Percentiles rank a stretch among this genome's conserved stretches.
phyloP scores from a whole-genome alignment of 352 stramenopile genomes.

The Globisporangium sylvaticum region DNA sequence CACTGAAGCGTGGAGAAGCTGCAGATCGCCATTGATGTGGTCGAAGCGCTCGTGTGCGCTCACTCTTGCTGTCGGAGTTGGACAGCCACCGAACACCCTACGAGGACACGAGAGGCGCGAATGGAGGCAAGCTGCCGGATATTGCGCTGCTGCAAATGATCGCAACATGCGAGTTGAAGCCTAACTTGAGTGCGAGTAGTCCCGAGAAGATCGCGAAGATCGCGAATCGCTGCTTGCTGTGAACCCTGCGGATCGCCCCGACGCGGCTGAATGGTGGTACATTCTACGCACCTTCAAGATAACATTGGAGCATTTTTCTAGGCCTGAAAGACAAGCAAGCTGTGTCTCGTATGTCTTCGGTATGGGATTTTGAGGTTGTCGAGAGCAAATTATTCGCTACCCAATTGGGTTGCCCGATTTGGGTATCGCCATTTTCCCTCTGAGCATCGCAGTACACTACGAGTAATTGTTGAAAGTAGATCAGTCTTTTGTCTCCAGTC shows the following conservation, averaged over 20 bases:
- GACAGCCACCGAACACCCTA: constrained; percentile 49
- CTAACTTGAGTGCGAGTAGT: constrained; percentile 20
- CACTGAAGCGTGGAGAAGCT: constrained; percentile 5
- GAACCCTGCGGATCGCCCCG: constrained; percentile 20
- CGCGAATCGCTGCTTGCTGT: constrained; percentile 22
- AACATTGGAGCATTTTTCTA: background rate
- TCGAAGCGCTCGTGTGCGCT: constrained; percentile 13
- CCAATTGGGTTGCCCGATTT: too few species aligned
- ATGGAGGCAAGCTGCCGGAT: constrained; percentile 23
- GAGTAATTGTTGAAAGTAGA: too few species aligned
- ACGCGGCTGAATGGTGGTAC: constrained; percentile 19
- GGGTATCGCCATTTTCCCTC: too few species aligned
- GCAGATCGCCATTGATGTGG: constrained; percentile 21
- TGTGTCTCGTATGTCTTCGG: too few species aligned
- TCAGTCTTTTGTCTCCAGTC: too few species aligned
- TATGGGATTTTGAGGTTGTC: too few species aligned
- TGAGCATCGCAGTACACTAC: too few species aligned
- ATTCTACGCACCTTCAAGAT: background rate
- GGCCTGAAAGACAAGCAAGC: too few species aligned
- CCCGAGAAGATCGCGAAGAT: constrained; percentile 22
- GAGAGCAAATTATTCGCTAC: too few species aligned
- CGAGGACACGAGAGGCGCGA: constrained; percentile 18
- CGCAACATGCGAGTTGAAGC: constrained; percentile 17
- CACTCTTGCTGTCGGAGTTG: constrained; percentile 35
- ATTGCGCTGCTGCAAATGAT: constrained; percentile 26